phyloP scores from a whole-genome alignment of 2,329 filamentous ascomycete genomes.

The Talaromyces sp. region DNA sequence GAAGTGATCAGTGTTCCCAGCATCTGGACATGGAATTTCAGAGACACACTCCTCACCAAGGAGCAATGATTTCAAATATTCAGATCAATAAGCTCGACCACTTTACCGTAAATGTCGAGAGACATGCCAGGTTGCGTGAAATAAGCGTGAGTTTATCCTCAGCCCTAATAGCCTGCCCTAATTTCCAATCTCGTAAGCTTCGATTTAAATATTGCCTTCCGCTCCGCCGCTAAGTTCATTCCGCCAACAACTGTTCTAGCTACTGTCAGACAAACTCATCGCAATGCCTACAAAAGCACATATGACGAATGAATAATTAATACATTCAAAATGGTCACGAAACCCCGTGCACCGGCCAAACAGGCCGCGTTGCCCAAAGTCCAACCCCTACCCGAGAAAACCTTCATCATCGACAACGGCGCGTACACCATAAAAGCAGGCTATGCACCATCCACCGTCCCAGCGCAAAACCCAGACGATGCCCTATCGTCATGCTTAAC shows the following conservation, averaged over 20 bases:
- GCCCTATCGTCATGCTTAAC: constrained; percentile 54
- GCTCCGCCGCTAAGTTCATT: background rate
- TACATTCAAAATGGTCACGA: constrained; percentile 22
- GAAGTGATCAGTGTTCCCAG: too few species aligned
- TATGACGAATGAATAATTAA: constrained; percentile 16
- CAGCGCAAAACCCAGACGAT: constrained; percentile 36
- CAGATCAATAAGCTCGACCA: too few species aligned
- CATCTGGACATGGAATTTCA: too few species aligned
- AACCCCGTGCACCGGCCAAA: constrained; percentile 43
- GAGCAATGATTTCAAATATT: too few species aligned
- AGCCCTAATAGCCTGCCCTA: constrained; percentile 27
- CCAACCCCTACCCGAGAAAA: constrained; percentile 56
- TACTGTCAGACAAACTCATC: background rate
- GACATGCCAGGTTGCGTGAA: too few species aligned
- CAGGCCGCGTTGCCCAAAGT: constrained; percentile 49
- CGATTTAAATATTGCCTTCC: constrained; percentile 5
- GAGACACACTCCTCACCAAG: too few species aligned
- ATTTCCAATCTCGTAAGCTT: constrained; percentile 22
- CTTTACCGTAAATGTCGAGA: too few species aligned
- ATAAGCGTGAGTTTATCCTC: background rate
- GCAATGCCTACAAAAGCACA: constrained; percentile 24
- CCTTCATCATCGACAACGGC: constrained; percentile 90
- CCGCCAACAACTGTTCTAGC: background rate
- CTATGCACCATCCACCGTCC: constrained; percentile 51
- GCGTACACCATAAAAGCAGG: constrained; percentile 89